Evolutionary conservation across 495 filamentous ascomycete species (phyloP).

Genomic region (Lasiosphaeris hirsuta): DNA sequence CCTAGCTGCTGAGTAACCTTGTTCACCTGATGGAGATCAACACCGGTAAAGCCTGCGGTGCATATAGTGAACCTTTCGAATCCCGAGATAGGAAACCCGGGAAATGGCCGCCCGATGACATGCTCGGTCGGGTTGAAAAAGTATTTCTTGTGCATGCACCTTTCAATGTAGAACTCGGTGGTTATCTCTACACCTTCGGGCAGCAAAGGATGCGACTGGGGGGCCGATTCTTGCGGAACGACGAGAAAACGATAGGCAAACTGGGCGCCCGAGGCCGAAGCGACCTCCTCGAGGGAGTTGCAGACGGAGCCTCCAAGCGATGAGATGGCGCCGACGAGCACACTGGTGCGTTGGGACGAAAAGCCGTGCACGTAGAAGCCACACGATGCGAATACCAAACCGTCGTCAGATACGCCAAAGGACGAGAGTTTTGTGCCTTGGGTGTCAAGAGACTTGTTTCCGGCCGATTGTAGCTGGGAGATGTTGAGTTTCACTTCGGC

Average conservation of each 20-base stretch:
- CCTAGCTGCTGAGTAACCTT: constrained; percentile 74
- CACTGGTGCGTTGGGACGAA: constrained; percentile 33
- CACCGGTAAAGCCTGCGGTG: constrained; percentile 78
- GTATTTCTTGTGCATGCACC: constrained; percentile 70
- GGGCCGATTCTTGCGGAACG: constrained; percentile 45
- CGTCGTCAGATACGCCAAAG: constrained; percentile 25
- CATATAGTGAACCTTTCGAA: constrained; percentile 68
- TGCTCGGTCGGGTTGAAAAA: constrained; percentile 68
- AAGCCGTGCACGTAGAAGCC: constrained; percentile 68
- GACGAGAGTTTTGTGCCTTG: constrained; percentile 28
- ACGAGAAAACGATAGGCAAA: constrained; percentile 43
- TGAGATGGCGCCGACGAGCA: constrained; percentile 43
- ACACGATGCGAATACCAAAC: constrained; percentile 48
- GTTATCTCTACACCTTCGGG: constrained; percentile 51
- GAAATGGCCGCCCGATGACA: constrained; percentile 72
- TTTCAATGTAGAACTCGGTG: constrained; percentile 91
- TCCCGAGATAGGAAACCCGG: constrained; percentile 61
- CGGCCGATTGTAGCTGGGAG: constrained; percentile 8
- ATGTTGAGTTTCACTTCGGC: neutral
- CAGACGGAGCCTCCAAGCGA: constrained; percentile 46
- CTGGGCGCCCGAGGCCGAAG: constrained; percentile 23
- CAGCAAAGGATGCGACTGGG: constrained; percentile 37
- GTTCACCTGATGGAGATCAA: constrained; percentile 78
- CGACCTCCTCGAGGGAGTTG: constrained; percentile 41
- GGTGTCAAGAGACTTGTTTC: constrained; percentile 20